Evolutionary conservation across 257 asterid genomes (phyloP).

Genomic region (Primulina huaijiensis): DNA sequence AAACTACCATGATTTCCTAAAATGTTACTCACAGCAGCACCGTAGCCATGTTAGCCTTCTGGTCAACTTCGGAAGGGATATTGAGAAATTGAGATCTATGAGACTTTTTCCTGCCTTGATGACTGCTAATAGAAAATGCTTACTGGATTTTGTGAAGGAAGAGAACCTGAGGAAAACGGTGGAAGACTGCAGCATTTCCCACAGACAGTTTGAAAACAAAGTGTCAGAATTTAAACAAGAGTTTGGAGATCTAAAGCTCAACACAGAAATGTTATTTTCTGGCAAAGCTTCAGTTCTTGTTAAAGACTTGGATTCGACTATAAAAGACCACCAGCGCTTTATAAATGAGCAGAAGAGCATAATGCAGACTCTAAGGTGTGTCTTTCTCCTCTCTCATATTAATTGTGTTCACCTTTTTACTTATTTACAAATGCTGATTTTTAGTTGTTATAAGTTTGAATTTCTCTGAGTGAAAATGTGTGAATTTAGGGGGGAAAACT

Average conservation of each 20-base stretch:
- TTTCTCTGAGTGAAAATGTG: not conserved
- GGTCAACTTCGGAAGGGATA: constrained; percentile 68
- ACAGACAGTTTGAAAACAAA: constrained; percentile 87
- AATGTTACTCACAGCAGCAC: constrained; percentile 76
- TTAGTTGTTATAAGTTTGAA: not conserved
- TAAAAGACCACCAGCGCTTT: constrained; percentile 65
- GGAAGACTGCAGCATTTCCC: constrained; percentile 84
- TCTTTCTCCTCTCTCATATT: constrained; percentile 16
- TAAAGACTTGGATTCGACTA: constrained; percentile 63
- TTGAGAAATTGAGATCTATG: constrained; percentile 71
- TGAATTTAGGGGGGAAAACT: not conserved
- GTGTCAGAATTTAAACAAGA: constrained; percentile 81
- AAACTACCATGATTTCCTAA: constrained; percentile 66
- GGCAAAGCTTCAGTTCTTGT: constrained; percentile 65
- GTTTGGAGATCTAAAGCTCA: constrained; percentile 77
- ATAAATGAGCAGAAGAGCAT: constrained; percentile 84
- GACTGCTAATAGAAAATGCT: constrained; percentile 58
- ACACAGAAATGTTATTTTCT: constrained; percentile 68
- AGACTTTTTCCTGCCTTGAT: constrained; percentile 74
- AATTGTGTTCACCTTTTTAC: not conserved
- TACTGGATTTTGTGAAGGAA: constrained; percentile 86
- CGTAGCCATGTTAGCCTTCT: constrained; percentile 65
- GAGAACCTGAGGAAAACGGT: constrained; percentile 73
- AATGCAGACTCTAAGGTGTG: constrained; percentile 88
- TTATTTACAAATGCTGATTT: not conserved